Percentiles rank a stretch among this genome's conserved stretches.
Evolutionary conservation across 2,329 filamentous ascomycete genomes (phyloP).

Genomic region (Botrytis pseudocinerea): DNA sequence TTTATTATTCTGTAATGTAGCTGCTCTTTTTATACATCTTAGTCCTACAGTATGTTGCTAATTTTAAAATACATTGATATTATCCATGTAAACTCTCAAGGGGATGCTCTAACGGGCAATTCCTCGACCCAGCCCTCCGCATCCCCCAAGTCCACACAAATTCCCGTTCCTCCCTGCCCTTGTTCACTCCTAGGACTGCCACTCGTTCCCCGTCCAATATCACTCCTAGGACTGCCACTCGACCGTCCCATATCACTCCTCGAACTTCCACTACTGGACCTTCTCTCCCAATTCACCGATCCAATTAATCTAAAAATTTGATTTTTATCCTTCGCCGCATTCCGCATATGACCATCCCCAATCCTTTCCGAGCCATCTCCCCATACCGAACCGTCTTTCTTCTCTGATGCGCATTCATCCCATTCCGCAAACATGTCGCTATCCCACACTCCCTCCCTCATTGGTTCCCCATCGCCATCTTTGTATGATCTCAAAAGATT

Average conservation of each 20-base stretch:
- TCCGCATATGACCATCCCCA: conserved; percentile 15
- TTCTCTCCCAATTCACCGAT: not conserved
- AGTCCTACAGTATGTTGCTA: not conserved
- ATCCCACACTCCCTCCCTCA: conserved; percentile 19
- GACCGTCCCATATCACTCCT: not conserved
- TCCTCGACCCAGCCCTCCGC: not conserved
- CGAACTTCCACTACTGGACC: conserved; percentile 5
- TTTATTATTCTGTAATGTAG: not conserved
- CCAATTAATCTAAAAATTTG: not conserved
- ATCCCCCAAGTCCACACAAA: not conserved
- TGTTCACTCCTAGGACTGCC: not conserved
- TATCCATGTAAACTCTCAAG: not conserved
- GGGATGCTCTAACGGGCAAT: not conserved
- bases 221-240: not conserved
- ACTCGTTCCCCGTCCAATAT: not conserved
- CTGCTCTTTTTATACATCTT: not conserved
- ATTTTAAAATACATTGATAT: not conserved
- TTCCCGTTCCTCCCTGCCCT: not conserved
- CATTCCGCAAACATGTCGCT: conserved; percentile 10
- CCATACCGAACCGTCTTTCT: not conserved
- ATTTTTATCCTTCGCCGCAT: conserved; percentile 15
- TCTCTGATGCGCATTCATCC: conserved; percentile 5
- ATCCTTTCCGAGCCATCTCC: conserved; percentile 9
- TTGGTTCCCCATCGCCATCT: conserved; percentile 11
- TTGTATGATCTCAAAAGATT: conserved; percentile 1